Base-by-base conservation (phyloP, 306 rosid species). In the Betula pendula region DNA sequence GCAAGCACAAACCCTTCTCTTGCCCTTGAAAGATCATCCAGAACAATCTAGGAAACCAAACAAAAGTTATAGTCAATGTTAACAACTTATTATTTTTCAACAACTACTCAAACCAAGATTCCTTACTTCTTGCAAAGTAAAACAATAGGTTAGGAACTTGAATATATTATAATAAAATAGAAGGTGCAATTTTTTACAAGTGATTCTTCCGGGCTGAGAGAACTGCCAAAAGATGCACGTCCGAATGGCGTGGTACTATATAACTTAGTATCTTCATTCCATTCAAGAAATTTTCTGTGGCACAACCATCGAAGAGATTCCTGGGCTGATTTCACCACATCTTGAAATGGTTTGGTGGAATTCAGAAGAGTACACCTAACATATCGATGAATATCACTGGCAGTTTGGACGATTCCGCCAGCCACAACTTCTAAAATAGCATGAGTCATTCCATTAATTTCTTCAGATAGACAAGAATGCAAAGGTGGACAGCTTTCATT, bases 1-100 rank as follows among this genome's bases (percentile, higher is more conserved):
- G 98, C 98, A 65, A 95, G 96, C 62, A 95, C 96, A 90, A 95
- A 95, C 79, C 98, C 98, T 83, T 94, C 98, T 83, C 98, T 86
- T 55, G 98, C 98, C 87, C 97, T 94, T 77, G 95, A 89, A 87
- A 94, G 97, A 81, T 94, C 98, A 76, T 91, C 96, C 81, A 94
- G 84, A 78, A 94, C 98, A 80, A 92, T 77, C 98, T 94, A 83
- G 48, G 80, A 76, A 73, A 75, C 55, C 72, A 72, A 77, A 77
- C 47, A 75, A 72, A 71, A 47, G 60, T 49, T 43, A 73, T 42
- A 60, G 80, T 3, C 50, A 62, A 65, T 65, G 25, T 65, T 48
- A 65, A 19, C 47, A 16, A 65, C 47, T 35, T 17, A 2, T 65
- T 17, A 3, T 38, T 65, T 38, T 40, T 22, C 27, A 12, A 31